Percentiles rank a stretch among this genome's conserved stretches.
Evolutionary conservation across 2,329 filamentous ascomycete species (phyloP).

Genomic region (Calonectria pseudoreteaudii): DNA sequence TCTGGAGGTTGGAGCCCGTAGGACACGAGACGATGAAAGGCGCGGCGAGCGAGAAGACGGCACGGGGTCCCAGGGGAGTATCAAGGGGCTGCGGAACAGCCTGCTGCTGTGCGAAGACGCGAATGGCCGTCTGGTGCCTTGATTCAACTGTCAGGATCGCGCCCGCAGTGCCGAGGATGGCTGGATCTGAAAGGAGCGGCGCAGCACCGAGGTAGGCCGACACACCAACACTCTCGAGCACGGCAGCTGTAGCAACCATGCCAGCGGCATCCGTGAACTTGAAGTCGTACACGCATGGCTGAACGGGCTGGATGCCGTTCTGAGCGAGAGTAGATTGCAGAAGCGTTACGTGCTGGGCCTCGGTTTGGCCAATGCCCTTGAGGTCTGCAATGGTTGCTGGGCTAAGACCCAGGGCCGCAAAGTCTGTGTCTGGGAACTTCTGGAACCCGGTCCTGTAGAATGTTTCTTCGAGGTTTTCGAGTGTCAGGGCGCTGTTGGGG

Average conservation of each 20-base stretch:
- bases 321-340: conserved; percentile 60
- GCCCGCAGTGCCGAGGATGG: conserved; percentile 74
- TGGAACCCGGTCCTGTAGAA: conserved; percentile 80
- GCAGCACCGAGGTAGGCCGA: conserved; percentile 81
- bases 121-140: conserved; percentile 80
- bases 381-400: conserved; percentile 58
- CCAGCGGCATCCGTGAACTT: conserved; percentile 74
- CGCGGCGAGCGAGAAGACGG: conserved; percentile 79
- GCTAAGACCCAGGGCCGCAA: conserved; percentile 61
- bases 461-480: conserved; percentile 79
- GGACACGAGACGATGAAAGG: conserved; percentile 80
- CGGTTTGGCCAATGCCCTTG: conserved; percentile 71
- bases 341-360: conserved; percentile 59
- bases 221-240: conserved; percentile 80
- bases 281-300: conserved; percentile 80
- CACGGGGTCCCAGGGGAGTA: conserved; percentile 73
- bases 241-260: conserved; percentile 77
- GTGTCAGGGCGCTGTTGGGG: conserved; percentile 67
- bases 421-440: conserved; percentile 74
- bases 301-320: conserved; percentile 73
- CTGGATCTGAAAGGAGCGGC: conserved; percentile 69
- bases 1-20: conserved; percentile 69
- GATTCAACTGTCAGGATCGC: conserved; percentile 80
- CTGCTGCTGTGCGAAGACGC: conserved; percentile 66
- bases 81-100: conserved; percentile 78